Percentiles rank a stretch among this genome's conserved stretches.
phyloP scores from a whole-genome alignment of 1,284 basidiomycete species.

The Puccinia coronata region DNA sequence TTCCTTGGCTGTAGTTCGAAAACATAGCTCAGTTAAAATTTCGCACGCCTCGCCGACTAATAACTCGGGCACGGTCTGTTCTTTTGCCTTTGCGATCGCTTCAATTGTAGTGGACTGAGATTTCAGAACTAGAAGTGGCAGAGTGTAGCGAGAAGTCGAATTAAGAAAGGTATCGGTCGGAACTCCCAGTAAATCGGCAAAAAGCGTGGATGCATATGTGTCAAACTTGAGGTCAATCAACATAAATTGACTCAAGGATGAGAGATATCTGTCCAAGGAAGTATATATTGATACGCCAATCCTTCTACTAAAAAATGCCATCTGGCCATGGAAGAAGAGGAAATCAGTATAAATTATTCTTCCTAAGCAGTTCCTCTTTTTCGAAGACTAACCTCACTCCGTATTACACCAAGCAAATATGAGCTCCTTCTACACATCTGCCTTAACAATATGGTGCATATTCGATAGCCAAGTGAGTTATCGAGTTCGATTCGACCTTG shows the following conservation, averaged over 20 bases:
- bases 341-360: conserved; percentile 12
- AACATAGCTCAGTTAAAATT: conserved; percentile 39
- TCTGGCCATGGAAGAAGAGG: background rate
- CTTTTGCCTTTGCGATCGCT: conserved; percentile 28
- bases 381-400: conserved; percentile 33
- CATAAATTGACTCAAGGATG: conserved; percentile 33
- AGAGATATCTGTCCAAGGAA: conserved; percentile 18
- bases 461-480: conserved; percentile 26
- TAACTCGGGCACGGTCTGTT: conserved; percentile 30
- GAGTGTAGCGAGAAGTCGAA: conserved; percentile 24
- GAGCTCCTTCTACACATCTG: conserved; percentile 47
- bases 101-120: conserved; percentile 16
- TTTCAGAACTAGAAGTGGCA: conserved; percentile 38
- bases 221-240: conserved; percentile 36
- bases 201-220: conserved; percentile 12
- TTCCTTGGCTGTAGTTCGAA: conserved; percentile 7
- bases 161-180: conserved; percentile 26
- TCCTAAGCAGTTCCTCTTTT: background rate
- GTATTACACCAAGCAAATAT: conserved; percentile 40
- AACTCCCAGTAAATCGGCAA: conserved; percentile 43
- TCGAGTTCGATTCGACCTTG: conserved; percentile 20
- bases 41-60: conserved; percentile 21
- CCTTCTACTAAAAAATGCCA: conserved; percentile 39
- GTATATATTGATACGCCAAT: conserved; percentile 22
- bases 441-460: conserved; percentile 44